Evolutionary conservation across 1,284 basidiomycete species (phyloP).

Genomic region (Puccinia triticina): DNA sequence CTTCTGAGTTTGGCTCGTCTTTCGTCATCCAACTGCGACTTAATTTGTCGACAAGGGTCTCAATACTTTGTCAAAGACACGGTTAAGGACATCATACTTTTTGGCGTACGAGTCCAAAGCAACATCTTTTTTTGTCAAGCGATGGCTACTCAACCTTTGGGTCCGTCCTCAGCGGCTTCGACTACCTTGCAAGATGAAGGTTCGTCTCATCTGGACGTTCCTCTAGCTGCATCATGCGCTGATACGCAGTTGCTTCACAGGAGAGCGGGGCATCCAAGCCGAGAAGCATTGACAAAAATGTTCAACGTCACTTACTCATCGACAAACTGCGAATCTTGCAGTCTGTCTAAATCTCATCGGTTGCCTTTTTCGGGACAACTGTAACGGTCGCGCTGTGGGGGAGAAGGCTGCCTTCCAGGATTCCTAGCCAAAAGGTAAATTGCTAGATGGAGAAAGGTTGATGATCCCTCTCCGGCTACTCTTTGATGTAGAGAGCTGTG

Average conservation of each 20-base stretch:
- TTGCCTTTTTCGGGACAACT: slow-evolving; percentile 8
- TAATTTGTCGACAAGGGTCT: neutral
- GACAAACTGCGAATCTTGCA: neutral
- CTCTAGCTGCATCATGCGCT: neutral
- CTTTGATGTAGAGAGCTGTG: too few relatives aligned
- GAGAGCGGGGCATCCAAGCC: neutral
- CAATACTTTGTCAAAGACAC: too few relatives aligned
- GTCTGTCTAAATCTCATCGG: neutral
- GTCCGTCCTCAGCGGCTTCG: neutral
- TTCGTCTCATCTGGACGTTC: too few relatives aligned
- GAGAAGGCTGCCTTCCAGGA: too few relatives aligned
- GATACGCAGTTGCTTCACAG: neutral
- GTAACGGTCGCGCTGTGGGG: too few relatives aligned
- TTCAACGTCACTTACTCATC: neutral
- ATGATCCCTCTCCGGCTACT: too few relatives aligned
- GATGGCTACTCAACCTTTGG: neutral
- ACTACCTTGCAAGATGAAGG: too few relatives aligned
- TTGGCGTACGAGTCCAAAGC: neutral
- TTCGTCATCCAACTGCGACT: neutral
- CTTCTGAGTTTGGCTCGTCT: slow-evolving; percentile 19
- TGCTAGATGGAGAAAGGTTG: too few relatives aligned
- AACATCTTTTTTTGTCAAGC: neutral
- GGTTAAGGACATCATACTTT: neutral
- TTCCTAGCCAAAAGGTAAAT: too few relatives aligned
- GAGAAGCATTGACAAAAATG: neutral